phyloP scores from a whole-genome alignment of 2,329 filamentous ascomycete species.

The Diaporthe vaccinii region DNA sequence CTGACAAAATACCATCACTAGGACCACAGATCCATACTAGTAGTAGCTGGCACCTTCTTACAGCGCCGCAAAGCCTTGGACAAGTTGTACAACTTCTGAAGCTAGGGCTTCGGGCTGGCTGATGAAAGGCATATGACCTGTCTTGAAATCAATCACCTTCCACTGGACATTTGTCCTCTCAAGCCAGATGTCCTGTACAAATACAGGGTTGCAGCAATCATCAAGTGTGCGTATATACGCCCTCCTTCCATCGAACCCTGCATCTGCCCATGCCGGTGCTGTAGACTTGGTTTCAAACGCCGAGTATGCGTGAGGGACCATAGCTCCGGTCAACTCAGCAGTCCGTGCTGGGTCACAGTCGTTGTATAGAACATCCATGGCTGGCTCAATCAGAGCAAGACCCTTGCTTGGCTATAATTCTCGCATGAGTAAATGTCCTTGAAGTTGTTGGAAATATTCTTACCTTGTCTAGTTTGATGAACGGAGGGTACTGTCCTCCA shows the following conservation, averaged over 20 bases:
- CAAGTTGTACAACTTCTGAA: too few relatives aligned
- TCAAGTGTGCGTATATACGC: constrained; percentile 26
- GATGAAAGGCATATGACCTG: constrained; percentile 47
- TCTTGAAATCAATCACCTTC: constrained; percentile 45
- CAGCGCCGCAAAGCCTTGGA: too few relatives aligned
- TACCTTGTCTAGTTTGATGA: constrained; percentile 1
- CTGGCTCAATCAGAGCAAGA: not conserved
- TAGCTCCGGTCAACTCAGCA: not conserved
- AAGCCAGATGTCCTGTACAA: constrained; percentile 45
- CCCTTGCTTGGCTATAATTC: not conserved
- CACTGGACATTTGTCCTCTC: constrained; percentile 45
- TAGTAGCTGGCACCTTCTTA: too few relatives aligned
- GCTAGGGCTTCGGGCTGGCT: constrained; percentile 41
- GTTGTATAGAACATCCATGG: not conserved
- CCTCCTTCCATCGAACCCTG: constrained; percentile 13
- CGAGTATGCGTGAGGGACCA: not conserved
- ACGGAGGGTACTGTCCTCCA: not conserved
- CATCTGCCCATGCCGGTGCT: constrained; percentile 17
- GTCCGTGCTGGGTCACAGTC: not conserved
- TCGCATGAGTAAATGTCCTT: not conserved
- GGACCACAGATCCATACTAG: too few relatives aligned
- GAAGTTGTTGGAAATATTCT: not conserved
- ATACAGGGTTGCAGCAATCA: constrained; percentile 44
- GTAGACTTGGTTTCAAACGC: constrained; percentile 15
- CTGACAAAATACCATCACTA: accelerated